Percentiles rank a stretch among this genome's conserved stretches.
Evolutionary conservation across 108 stramenopile species (phyloP).

Genomic region (Stephanodiscus minutulus): DNA sequence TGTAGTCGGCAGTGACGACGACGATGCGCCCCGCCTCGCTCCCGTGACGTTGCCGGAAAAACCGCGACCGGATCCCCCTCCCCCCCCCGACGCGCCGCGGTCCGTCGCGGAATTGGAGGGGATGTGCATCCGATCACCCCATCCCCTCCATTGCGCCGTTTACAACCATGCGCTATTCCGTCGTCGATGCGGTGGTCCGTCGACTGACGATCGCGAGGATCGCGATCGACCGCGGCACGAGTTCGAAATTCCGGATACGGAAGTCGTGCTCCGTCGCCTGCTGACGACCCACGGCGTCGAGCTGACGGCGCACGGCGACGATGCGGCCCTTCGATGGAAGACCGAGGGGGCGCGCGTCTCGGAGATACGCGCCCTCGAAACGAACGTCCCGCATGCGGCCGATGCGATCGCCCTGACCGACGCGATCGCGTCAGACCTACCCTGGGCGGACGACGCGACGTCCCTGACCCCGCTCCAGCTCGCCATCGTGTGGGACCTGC

Average conservation of each 20-base stretch:
- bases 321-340: constrained; percentile 15
- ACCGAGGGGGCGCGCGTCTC: background rate
- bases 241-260: constrained; percentile 4
- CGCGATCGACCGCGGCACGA: background rate
- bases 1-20: background rate
- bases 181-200: background rate
- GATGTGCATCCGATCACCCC: constrained; percentile 23
- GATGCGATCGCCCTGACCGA: background rate
- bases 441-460: constrained; percentile 8
- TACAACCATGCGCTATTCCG: constrained; percentile 11
- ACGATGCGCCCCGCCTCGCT: background rate
- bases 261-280: constrained; percentile 17
- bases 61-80: background rate
- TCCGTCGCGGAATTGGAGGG: constrained; percentile 11
- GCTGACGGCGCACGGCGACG: constrained; percentile 10
- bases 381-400: background rate
- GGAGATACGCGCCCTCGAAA: background rate
- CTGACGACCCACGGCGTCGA: constrained; percentile 15
- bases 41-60: background rate
- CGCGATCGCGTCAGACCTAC: background rate
- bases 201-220: background rate
- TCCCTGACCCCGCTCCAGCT: constrained; percentile 41
- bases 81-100: no score
- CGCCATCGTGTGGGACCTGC: constrained; percentile 22
- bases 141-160: constrained; percentile 37